Base-by-base conservation (phyloP, 176 grass and related monocot genomes). In the Melocanna baccifera region DNA sequence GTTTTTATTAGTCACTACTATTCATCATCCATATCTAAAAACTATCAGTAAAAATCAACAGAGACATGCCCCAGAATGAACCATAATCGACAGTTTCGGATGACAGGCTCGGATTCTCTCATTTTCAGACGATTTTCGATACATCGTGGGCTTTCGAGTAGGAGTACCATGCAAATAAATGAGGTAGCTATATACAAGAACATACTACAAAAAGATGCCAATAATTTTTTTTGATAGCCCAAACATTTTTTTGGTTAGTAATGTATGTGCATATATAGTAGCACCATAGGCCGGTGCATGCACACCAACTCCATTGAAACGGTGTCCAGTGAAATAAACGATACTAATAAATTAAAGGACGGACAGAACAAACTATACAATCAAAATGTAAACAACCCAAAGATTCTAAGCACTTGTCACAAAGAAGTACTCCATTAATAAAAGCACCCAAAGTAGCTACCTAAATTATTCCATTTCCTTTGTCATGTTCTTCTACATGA, bases 241-340 rank as follows among this genome's bases (percentile, higher is more conserved):
- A 42, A n/a, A 8, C 55, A 23, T 23, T 1, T 57, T 57, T 57
- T 57, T 55, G 7, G 52, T 55, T 55, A 55, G 6, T 55, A 22
- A 55, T 23, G 55, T 58, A 58, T 1, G 9, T 58, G 55, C 55
- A 11, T 58, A 0, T 58, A 11, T 12, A 58, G 55, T 12, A 58
- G 55, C 22, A 58, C 9, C 55, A 11, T 58, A n/a, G 53, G 53
- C 20, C 8, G 20, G 20, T 57, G 20, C 53, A n/a, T 43, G 51
- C 36, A 71, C 50, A 58, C 79, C 51, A 19, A 58, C 66, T 81
- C 66, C 66, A 81, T 23, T 43, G 79, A 57, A 81, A 29, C n/a
- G 1, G 23, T 42, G n/a, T n/a, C 48, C 50, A 43, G 50, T 29
- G 20, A 56, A 56, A 9, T 56, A n/a, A 20, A 56, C 26, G 69